phyloP scores from a whole-genome alignment of 208 protist genomes.

The Phytomonas serpens region DNA sequence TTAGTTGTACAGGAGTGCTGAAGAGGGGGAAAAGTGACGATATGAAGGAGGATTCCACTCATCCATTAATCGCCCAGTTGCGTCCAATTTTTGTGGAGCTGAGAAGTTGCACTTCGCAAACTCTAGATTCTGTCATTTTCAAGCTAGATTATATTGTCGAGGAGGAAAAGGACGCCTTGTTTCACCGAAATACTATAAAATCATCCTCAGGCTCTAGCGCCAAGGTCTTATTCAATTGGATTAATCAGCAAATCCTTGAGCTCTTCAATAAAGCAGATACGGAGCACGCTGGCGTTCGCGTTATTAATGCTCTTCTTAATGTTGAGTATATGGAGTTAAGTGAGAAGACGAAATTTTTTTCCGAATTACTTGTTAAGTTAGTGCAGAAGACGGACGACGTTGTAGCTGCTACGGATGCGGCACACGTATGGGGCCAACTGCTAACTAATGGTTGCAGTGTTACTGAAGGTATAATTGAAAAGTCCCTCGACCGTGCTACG shows the following conservation, averaged over 20 bases:
- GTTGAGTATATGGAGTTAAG: slow-evolving; percentile 80
- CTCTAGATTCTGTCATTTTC: slow-evolving; percentile 59
- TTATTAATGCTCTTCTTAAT: slow-evolving; percentile 49
- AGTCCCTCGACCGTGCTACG: slow-evolving; percentile 32
- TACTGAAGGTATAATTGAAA: slow-evolving; percentile 58
- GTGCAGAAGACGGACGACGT: slow-evolving; percentile 44
- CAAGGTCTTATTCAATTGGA: slow-evolving; percentile 46
- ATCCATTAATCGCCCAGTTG: slow-evolving; percentile 81
- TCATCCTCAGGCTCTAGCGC: slow-evolving; percentile 28
- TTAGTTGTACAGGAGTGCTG: slow-evolving; percentile 2
- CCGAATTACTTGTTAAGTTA: slow-evolving; percentile 48
- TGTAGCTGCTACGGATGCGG: slow-evolving; percentile 34
- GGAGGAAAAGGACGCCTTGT: slow-evolving; percentile 77
- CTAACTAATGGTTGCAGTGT: slow-evolving; percentile 69
- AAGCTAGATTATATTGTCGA: slow-evolving; percentile 83
- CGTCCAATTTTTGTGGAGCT: slow-evolving; percentile 79
- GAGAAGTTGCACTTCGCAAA: slow-evolving; percentile 22
- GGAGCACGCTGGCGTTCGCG: slow-evolving; percentile 52
- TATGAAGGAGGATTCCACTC: slow-evolving; percentile 13
- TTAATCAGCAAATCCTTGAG: slow-evolving; percentile 63
- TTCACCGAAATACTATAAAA: slow-evolving; percentile 55
- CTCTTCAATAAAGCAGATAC: slow-evolving; percentile 59
- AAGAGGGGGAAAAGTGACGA: slow-evolving; percentile 11
- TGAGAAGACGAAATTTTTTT: slow-evolving; percentile 66
- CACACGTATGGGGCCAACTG: slow-evolving; percentile 69